Conservation (phyloP, 805 yeast species). For the Spathaspora passalidarum region DNA sequence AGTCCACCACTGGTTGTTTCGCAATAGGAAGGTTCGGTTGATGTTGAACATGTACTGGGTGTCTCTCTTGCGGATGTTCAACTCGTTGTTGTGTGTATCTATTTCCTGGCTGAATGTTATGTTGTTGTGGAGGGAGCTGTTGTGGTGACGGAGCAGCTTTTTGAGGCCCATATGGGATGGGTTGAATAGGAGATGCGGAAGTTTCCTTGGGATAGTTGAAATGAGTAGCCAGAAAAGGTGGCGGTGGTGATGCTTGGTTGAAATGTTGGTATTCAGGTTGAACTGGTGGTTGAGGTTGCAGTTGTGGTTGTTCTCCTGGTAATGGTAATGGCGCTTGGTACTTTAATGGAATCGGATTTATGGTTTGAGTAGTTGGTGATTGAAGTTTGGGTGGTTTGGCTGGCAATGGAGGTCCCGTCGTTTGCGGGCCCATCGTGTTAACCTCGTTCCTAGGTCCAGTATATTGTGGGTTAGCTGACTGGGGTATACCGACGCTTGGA, state of each 20-base stretch:
- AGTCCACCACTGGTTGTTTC: slow-evolving; percentile 7
- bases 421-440: slow-evolving; percentile 5
- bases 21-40: slow-evolving; percentile 3
- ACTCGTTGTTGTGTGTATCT: not conserved
- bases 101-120: not conserved
- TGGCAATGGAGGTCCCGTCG: slow-evolving; percentile 26
- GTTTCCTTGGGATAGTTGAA: slow-evolving; percentile 1
- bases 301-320: slow-evolving; percentile 11
- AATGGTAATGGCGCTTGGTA: slow-evolving; percentile 32
- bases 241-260: not conserved
- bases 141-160: not conserved
- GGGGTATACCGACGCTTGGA: not conserved
- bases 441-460: not conserved
- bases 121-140: not conserved
- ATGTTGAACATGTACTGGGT: slow-evolving; percentile 1
- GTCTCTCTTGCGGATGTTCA: slow-evolving; percentile 3
- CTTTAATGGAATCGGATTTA: slow-evolving; percentile 18
- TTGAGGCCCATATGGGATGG: slow-evolving; percentile 1
- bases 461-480: not conserved
- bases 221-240: not conserved
- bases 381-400: slow-evolving; percentile 13
- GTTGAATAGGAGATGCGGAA: not conserved
- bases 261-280: not conserved
- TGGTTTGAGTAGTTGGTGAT: slow-evolving; percentile 1
- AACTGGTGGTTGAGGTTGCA: not conserved